Evolutionary conservation across 2,329 filamentous ascomycete species (phyloP).

Genomic region (Dactylonectria macrodidyma): DNA sequence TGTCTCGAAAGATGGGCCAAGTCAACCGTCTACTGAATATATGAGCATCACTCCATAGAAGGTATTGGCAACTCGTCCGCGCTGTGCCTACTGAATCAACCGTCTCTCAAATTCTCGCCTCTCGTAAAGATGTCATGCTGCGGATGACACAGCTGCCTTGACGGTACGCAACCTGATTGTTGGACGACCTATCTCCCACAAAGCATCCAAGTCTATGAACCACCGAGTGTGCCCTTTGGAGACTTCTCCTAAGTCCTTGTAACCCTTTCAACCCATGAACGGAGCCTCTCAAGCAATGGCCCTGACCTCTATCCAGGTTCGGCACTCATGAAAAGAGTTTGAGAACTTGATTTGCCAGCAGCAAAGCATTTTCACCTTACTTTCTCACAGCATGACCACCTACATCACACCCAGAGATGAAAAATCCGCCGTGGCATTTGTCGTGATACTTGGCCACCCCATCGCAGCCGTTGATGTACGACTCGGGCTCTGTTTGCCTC

Average conservation of each 20-base stretch:
- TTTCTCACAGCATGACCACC: not conserved
- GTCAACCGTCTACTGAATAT: not conserved
- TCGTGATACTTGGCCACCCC: conserved; percentile 41
- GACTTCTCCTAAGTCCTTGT: not conserved
- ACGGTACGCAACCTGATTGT: not conserved
- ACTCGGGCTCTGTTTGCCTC: conserved; percentile 46
- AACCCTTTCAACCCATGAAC: not conserved
- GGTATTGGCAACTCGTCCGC: not conserved
- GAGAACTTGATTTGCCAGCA: not conserved
- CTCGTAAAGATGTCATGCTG: not conserved
- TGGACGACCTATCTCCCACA: not conserved
- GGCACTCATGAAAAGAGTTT: not conserved
- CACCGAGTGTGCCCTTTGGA: not conserved
- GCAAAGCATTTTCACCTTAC: not conserved
- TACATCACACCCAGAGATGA: conserved; percentile 8
- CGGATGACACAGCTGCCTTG: conserved; percentile 6
- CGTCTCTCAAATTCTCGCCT: conserved; percentile 4
- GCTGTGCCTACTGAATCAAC: not conserved
- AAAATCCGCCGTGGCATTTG: conserved; percentile 29
- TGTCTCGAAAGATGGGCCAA: not conserved
- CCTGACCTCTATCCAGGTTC: not conserved
- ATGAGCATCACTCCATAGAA: not conserved
- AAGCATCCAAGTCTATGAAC: not conserved
- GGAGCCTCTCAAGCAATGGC: not conserved
- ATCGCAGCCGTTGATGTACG: conserved; percentile 45